Evolutionary conservation across 2,329 filamentous ascomycete species (phyloP).

Genomic region (Diplodia seriata): DNA sequence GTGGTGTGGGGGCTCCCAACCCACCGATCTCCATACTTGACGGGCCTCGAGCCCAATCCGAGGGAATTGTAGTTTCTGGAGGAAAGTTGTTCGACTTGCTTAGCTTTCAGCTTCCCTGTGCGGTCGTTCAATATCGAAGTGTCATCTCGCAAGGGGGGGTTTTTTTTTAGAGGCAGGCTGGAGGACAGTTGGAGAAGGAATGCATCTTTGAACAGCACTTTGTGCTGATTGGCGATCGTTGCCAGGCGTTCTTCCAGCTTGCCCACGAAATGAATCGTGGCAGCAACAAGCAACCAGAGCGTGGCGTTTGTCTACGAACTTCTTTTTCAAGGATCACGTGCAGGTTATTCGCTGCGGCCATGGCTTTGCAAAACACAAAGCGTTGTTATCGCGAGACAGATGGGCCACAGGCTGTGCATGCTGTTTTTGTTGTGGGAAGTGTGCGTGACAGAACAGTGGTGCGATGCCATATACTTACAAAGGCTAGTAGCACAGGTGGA

Average conservation of each 20-base stretch:
- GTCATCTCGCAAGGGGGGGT: background rate
- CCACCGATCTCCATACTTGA: background rate
- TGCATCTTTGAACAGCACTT: background rate
- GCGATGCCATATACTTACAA: no score
- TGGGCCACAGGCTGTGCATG: no score
- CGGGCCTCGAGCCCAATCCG: background rate
- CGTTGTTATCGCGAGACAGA: background rate
- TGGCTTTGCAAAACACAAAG: background rate
- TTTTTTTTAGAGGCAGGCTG: background rate
- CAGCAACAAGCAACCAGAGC: background rate
- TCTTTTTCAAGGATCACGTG: background rate
- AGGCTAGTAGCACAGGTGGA: no score
- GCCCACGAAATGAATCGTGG: background rate
- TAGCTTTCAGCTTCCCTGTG: background rate
- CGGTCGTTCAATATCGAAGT: background rate
- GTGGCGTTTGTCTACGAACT: background rate
- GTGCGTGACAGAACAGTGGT: background rate
- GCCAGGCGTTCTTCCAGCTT: background rate
- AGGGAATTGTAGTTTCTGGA: background rate
- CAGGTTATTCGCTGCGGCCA: background rate
- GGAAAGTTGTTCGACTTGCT: background rate
- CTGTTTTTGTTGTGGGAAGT: no score
- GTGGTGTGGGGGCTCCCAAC: background rate
- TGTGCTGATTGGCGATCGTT: background rate
- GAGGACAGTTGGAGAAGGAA: background rate